phyloP scores from a whole-genome alignment of 768 basidiomycete species.

The Russula ochroleuca region DNA sequence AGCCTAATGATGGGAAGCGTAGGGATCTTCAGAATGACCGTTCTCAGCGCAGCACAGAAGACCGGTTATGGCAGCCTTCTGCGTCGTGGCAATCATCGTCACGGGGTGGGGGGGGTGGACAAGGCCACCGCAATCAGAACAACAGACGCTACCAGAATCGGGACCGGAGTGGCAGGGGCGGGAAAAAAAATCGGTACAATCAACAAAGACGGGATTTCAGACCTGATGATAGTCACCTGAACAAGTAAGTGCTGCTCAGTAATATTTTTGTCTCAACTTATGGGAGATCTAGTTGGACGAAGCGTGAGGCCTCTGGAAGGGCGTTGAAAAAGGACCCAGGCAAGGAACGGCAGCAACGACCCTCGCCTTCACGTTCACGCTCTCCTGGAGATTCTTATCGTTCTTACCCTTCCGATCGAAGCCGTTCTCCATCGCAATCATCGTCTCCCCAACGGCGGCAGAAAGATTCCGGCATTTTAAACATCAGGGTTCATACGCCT shows the following conservation, averaged over 20 bases:
- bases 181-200: conserved; percentile 32
- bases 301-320: conserved; percentile 49
- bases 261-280: not conserved
- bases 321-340: conserved; percentile 36
- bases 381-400: conserved; percentile 63
- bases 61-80: conserved; percentile 71
- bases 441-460: conserved; percentile 57
- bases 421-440: conserved; percentile 60
- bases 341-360: conserved; percentile 41
- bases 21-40: conserved; percentile 29
- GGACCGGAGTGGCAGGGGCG: conserved; percentile 24
- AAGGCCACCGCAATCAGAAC: conserved; percentile 37
- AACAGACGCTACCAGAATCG: conserved; percentile 35
- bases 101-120: conserved; percentile 33
- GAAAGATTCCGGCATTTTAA: conserved; percentile 46
- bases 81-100: conserved; percentile 55
- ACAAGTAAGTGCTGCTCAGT: conserved; percentile 53
- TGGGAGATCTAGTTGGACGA: conserved; percentile 53
- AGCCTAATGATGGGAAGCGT: conserved; percentile 25
- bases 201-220: conserved; percentile 43
- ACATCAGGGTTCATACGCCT: conserved; percentile 45
- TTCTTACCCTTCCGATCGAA: conserved; percentile 59
- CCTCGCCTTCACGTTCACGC: conserved; percentile 51
- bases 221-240: conserved; percentile 60
- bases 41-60: conserved; percentile 37